phyloP scores from a whole-genome alignment of 768 basidiomycete species.

The Rubroboletus pulcherrimus region DNA sequence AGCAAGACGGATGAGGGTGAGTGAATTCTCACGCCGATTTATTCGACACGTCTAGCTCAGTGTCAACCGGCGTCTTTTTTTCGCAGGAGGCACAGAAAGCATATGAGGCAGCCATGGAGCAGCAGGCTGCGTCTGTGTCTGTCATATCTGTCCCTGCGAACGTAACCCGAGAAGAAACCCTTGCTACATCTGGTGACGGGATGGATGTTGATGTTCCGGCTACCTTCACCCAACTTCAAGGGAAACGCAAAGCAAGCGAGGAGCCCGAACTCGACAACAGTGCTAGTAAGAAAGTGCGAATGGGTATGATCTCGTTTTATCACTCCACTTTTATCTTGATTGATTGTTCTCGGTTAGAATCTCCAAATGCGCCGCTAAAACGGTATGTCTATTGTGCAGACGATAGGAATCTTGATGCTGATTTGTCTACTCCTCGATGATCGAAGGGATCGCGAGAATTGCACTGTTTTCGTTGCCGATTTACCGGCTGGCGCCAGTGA shows the following conservation, averaged over 20 bases:
- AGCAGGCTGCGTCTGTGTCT: slow-evolving; percentile 34
- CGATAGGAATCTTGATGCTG: not conserved
- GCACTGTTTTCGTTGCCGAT: slow-evolving; percentile 83
- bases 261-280: slow-evolving; percentile 31
- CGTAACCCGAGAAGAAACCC: not conserved
- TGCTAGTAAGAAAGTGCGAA: slow-evolving; percentile 60
- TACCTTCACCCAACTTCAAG: slow-evolving; percentile 38
- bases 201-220: slow-evolving; percentile 42
- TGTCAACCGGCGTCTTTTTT: not conserved
- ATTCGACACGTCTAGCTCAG: not conserved
- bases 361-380: slow-evolving; percentile 50
- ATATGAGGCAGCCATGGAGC: slow-evolving; percentile 44
- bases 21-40: slow-evolving; percentile 6
- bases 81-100: slow-evolving; percentile 63
- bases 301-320: slow-evolving; percentile 42
- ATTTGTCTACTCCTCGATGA: not conserved
- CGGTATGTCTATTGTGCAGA: slow-evolving; percentile 38
- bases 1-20: slow-evolving; percentile 58
- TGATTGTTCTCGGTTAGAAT: slow-evolving; percentile 32
- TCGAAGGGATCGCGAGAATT: slow-evolving; percentile 88
- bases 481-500: slow-evolving; percentile 56
- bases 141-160: slow-evolving; percentile 23
- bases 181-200: slow-evolving; percentile 9
- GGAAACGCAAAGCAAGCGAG: slow-evolving; percentile 67
- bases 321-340: not conserved